These are phyloP conservation scores for Tricholoma matsutake DNA, from an alignment of 768 basidiomycete genomes.

Conservation along the genomic window DNA sequence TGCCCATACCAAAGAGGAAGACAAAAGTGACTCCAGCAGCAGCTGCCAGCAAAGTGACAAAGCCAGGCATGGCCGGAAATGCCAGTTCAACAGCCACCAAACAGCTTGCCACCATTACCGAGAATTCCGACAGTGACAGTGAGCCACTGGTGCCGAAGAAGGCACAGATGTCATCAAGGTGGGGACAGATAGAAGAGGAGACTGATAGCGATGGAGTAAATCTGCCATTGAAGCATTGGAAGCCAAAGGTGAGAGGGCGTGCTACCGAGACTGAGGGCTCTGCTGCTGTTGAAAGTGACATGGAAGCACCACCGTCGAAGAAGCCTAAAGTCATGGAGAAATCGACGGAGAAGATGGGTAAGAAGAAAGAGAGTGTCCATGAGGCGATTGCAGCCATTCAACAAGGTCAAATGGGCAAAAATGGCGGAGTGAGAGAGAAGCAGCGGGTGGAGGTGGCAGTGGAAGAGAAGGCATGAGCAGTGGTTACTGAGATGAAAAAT, in stretches of 20 bases:
- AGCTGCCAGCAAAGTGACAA: background rate
- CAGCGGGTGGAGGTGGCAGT: background rate
- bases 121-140: background rate
- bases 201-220: background rate
- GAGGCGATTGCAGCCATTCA: background rate
- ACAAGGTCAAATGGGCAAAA: background rate
- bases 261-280: too few species aligned
- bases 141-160: background rate
- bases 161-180: background rate
- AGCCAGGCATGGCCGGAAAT: background rate
- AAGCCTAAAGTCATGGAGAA: too few species aligned
- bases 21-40: background rate
- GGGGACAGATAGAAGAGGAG: too few species aligned
- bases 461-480: background rate
- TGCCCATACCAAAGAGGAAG: too few species aligned
- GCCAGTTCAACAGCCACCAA: background rate
- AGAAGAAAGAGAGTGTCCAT: background rate
- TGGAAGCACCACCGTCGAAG: too few species aligned
- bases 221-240: background rate
- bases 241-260: background rate
- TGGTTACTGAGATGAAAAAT: background rate
- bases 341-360: too few species aligned
- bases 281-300: too few species aligned
- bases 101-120: background rate
- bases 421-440: background rate